phyloP scores from a whole-genome alignment of 2,329 filamentous ascomycete genomes.

The Calonectria crousiana region DNA sequence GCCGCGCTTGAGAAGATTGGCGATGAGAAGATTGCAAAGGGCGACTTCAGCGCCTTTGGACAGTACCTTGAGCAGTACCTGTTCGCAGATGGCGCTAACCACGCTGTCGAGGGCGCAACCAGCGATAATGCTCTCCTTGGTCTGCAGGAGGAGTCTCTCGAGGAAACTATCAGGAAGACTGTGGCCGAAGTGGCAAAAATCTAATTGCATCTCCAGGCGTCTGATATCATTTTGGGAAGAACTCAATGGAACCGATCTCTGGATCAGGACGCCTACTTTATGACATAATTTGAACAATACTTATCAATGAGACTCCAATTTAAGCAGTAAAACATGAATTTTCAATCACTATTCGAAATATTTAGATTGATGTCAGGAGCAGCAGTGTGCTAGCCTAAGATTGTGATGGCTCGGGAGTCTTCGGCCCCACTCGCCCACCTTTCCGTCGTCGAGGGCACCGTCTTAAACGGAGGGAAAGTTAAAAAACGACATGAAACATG shows the following conservation, averaged over 20 bases:
- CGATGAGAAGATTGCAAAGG: slow-evolving; percentile 55
- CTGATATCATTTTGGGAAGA: background rate
- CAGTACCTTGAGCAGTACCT: slow-evolving; percentile 19
- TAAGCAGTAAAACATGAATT: background rate
- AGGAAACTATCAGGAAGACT: slow-evolving; percentile 12
- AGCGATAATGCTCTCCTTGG: slow-evolving; percentile 17
- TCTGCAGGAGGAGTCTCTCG: slow-evolving; percentile 12
- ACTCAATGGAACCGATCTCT: background rate
- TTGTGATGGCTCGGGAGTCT: too few relatives aligned
- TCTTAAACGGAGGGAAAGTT: background rate
- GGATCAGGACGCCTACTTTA: background rate
- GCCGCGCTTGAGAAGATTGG: slow-evolving; percentile 53
- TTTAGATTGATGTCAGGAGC: too few relatives aligned
- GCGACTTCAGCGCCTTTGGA: slow-evolving; percentile 44
- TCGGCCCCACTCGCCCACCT: slow-evolving; percentile 1
- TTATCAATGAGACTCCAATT: background rate
- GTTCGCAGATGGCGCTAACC: slow-evolving; percentile 15
- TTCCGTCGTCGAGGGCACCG: background rate
- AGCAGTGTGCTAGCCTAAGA: too few relatives aligned
- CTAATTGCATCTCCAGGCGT: background rate
- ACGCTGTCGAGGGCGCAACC: background rate
- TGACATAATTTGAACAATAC: background rate
- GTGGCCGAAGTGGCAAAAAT: background rate
- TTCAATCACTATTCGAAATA: background rate
- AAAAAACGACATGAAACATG: background rate